These are phyloP conservation scores for Lichtheimia ramosa DNA, from an alignment of 371 early-diverging fungal species.

Conservation along the genomic window DNA sequence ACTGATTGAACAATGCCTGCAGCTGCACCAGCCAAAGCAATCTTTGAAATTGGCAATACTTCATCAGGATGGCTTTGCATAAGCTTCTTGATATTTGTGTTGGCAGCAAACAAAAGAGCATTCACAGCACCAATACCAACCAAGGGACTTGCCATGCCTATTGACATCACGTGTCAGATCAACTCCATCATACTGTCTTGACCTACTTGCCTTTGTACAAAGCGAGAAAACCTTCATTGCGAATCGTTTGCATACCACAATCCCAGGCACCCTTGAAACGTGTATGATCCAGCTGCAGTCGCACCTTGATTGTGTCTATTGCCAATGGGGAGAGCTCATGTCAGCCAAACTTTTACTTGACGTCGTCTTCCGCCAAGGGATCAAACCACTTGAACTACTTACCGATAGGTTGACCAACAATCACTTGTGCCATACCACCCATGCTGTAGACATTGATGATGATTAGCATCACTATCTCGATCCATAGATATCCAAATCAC, in stretches of 20 bases:
- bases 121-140: slow-evolving; percentile 85
- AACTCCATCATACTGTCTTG: not conserved
- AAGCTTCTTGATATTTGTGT: slow-evolving; percentile 60
- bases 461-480: not conserved
- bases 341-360: not conserved
- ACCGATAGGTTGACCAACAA: slow-evolving; percentile 41
- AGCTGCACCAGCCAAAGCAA: slow-evolving; percentile 79
- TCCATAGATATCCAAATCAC: not conserved
- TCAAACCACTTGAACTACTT: not conserved
- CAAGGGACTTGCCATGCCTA: slow-evolving; percentile 81
- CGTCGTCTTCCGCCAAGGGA: not conserved
- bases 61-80: slow-evolving; percentile 44
- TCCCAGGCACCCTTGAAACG: slow-evolving; percentile 72
- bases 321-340: slow-evolving; percentile 52
- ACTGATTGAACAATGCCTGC: slow-evolving; percentile 74
- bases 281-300: slow-evolving; percentile 54
- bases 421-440: slow-evolving; percentile 50
- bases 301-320: slow-evolving; percentile 79
- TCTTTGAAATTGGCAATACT: slow-evolving; percentile 54
- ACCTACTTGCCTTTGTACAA: slow-evolving; percentile 72
- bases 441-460: not conserved
- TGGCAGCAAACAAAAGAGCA: slow-evolving; percentile 79
- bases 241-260: slow-evolving; percentile 64
- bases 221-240: slow-evolving; percentile 66
- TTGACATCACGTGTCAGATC: not conserved